Evolutionary conservation across 257 asterid genomes (phyloP), one percentile per base, ranked within the genome.

Genomic region (Solanum pimpinellifolium): DNA sequence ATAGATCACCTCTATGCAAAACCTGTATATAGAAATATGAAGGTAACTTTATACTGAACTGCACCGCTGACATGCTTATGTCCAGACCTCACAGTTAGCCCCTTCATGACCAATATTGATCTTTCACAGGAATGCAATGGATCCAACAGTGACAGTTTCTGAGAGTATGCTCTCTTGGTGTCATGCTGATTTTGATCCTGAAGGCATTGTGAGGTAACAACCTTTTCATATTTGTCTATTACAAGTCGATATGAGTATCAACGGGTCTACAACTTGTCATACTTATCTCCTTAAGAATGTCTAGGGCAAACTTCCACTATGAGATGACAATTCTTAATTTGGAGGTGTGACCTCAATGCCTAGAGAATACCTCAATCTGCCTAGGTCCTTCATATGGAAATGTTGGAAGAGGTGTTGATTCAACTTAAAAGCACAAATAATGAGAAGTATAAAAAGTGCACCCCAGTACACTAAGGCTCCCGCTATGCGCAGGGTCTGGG

Each of bases 171-270:
- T 97, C 68, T 86, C 97, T 59, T 96, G 99, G 99, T 96, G 99
- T 84, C 91, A 87, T 86, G 94, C 97, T 86, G 96, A 98, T 90
- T 96, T 91, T 87, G 99, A 96, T 87, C 99, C 97, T 83, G 98
- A 96, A 92, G 99, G 98, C 66, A 93, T 93, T 91, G 89, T 96
- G 89, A 96, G 99, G 98, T 95, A 90, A 90, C 83, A 78, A 35
- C 70, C 12, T 60, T 60, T 2, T 60, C 69, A 60, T 60, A 60
- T 60, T 60, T 60, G 69, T 60, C 29, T 60, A 60, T 60, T 23
- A 23, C 29, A n/a, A 10, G 69, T 23, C 15, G 1, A 60, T 60
- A 60, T 23, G 69, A 60, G 69, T 60, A 4, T 60, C 29, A 60
- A 60, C 23, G 29, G 14, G 29, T 23, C 29, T 60, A 69, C 41